Evolutionary conservation across 495 filamentous ascomycete species (phyloP).

Genomic region (Penicillium parvum): DNA sequence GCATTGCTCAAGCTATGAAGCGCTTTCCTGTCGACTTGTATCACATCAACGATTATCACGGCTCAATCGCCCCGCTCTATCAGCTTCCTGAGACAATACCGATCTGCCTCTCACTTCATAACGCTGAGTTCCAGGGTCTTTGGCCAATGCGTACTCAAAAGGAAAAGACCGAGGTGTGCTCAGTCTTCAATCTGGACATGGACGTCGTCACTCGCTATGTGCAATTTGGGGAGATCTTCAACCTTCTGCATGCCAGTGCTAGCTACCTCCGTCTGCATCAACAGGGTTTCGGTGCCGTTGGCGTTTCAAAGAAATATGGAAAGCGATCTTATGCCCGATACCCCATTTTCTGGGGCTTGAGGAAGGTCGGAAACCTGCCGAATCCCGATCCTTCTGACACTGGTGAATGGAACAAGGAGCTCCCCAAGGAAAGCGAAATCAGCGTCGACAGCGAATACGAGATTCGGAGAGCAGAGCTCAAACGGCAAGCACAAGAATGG

Average conservation of each 20-base stretch:
- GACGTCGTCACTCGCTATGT: constrained; percentile 42
- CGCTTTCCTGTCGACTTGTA: constrained; percentile 65
- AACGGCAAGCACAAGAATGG: constrained; percentile 73
- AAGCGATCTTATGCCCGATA: constrained; percentile 71
- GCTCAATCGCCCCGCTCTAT: constrained; percentile 66
- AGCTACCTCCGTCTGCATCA: constrained; percentile 73
- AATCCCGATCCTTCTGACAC: constrained; percentile 76
- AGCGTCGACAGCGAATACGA: constrained; percentile 57
- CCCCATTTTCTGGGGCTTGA: constrained; percentile 73
- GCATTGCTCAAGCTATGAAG: constrained; percentile 59
- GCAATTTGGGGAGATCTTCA: constrained; percentile 65
- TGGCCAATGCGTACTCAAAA: constrained; percentile 70
- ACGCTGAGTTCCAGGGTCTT: constrained; percentile 70
- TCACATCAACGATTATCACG: constrained; percentile 80
- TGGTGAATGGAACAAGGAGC: constrained; percentile 58
- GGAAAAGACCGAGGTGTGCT: constrained; percentile 64
- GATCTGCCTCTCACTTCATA: constrained; percentile 52
- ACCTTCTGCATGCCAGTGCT: constrained; percentile 67
- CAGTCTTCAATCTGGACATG: constrained; percentile 59
- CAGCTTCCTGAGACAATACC: constrained; percentile 57
- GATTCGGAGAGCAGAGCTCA: constrained; percentile 50
- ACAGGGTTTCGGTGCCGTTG: constrained; percentile 70
- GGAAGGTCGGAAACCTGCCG: constrained; percentile 64
- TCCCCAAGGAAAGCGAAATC: constrained; percentile 49
- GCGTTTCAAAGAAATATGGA: constrained; percentile 71